Base-by-base conservation (phyloP, 2,329 filamentous ascomycete species). In the Cladophialophora yegresii region DNA sequence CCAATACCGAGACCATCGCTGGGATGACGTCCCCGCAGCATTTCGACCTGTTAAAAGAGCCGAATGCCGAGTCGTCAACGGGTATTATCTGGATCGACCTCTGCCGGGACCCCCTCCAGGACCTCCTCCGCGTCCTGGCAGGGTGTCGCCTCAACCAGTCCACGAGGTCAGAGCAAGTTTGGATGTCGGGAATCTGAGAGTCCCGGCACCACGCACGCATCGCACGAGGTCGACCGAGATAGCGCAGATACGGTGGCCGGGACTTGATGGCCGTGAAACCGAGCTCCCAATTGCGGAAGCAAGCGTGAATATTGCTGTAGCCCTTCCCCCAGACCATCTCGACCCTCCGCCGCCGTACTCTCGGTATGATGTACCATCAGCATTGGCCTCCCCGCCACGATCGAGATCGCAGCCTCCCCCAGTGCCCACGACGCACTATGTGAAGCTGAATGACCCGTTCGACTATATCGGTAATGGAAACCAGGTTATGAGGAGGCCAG, bases 321-420 rank as follows among this genome's bases (percentile, higher is more conserved):
- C 67, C 13, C 59, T 69, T 16, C 65, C 65, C 0, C 65, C 67
- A 26, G 58, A 64, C 6, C 60, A 69, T 56, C 59, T 66, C 40
- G 63, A 69, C 30, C 62, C 63, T 57, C 67, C 67, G 20, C 67
- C 67, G 28, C 63, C 62, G 36, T 69, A 67, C 54, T 65, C 62
- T 47, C 50, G 22, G 4, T 59, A 62, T 26, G 50, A 57, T 28
- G 53, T 28, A 26, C 28, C 36, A 26, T 43, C 58, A 28, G 16
- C 58, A 7, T 8, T 10, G 20, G 28, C 20, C 7, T 22, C 36
- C 23, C 28, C n/a, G 22, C 12, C 26, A 23, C 40, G 32, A 33
- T 9, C 45, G 9, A 33, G 30, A n/a, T 51, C 54, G 20, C 60
- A 57, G 33, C 54, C 55, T 45, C 58, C 49, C 5, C 58, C 22